Base-by-base conservation (phyloP, 768 basidiomycete genomes). In the Trametes cingulata region DNA sequence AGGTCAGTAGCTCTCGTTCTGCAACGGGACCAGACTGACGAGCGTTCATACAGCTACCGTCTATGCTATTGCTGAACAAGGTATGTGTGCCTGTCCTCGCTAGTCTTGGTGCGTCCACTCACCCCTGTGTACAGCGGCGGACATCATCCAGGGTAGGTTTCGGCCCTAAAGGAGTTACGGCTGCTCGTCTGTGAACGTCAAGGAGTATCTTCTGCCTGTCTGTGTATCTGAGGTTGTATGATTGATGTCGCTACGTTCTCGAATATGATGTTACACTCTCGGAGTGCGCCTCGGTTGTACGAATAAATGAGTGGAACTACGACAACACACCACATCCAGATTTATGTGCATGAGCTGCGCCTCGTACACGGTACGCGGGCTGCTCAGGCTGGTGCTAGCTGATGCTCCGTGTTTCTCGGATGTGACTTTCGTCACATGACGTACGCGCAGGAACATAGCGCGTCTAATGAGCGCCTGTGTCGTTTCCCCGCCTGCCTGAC, bases 61-160 rank as follows among this genome's bases (percentile, higher is more conserved):
- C 2, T 82, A 81, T 65, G 74, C 73, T 17, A 75, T 83, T 52
- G 81, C 75, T 2, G 82, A 82, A 64, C 76, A 78, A 72, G 81
- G 80, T 80, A 50, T 41, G 9, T 43, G n/a, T 1, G 3, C 6
- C 10, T 10, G 4, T 6, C n/a, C 17, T n/a, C 15, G 6, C 19
- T 48, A 27, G 20, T 35, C 24, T 2, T 3, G 0, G 3, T 6
- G 17, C 8, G 25, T 22, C 17, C 35, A 25, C 20, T 25, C 3
- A 20, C 45, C 17, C 3, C 5, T 13, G 22, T n/a, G 6, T 42
- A 20, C 43, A 72, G 71, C 68, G 20, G 66, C 70, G 12, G 72
- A 70, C 41, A 73, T 72, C 41, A 70, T 73, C 48, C 71, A 67
- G 52, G 67, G 61, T 42, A 55, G 35, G 46, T 67, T 60, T 42